These are phyloP conservation scores for Trametes villosa DNA, from an alignment of 768 basidiomycete genomes.

Conservation along the genomic window DNA sequence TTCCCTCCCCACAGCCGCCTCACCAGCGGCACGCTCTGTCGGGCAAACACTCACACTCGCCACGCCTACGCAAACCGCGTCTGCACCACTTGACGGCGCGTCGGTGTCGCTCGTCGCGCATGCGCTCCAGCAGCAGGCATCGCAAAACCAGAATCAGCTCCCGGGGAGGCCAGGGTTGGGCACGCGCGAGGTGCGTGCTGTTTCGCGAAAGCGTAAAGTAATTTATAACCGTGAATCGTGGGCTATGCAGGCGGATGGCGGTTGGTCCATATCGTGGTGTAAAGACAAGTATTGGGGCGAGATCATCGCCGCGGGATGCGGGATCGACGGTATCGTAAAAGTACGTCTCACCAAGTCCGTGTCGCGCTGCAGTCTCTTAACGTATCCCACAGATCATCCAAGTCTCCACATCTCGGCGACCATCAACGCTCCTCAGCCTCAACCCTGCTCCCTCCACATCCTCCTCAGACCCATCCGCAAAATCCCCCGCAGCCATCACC, in stretches of 20 bases:
- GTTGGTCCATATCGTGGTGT: constrained; percentile 95
- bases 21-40: constrained; percentile 46
- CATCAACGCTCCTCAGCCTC: constrained; percentile 63
- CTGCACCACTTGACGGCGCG: constrained; percentile 47
- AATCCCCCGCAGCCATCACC: constrained; percentile 21
- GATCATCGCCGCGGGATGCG: constrained; percentile 77
- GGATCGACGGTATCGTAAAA: constrained; percentile 75
- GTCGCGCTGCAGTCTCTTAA: not conserved
- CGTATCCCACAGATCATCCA: constrained; percentile 63
- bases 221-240: not conserved
- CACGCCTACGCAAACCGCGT: constrained; percentile 68
- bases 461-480: constrained; percentile 45
- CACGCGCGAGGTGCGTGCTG: constrained; percentile 56
- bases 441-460: constrained; percentile 38
- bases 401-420: constrained; percentile 68
- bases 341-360: constrained; percentile 43
- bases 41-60: constrained; percentile 63
- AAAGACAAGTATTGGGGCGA: constrained; percentile 97
- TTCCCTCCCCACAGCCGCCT: constrained; percentile 46
- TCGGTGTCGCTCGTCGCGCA: constrained; percentile 65
- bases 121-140: constrained; percentile 58
- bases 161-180: constrained; percentile 49
- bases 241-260: constrained; percentile 83
- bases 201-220: not conserved
- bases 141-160: constrained; percentile 30